Base-by-base conservation (phyloP, 1,139 yeast species). In the Kurtzmaniella quercitrusa region DNA sequence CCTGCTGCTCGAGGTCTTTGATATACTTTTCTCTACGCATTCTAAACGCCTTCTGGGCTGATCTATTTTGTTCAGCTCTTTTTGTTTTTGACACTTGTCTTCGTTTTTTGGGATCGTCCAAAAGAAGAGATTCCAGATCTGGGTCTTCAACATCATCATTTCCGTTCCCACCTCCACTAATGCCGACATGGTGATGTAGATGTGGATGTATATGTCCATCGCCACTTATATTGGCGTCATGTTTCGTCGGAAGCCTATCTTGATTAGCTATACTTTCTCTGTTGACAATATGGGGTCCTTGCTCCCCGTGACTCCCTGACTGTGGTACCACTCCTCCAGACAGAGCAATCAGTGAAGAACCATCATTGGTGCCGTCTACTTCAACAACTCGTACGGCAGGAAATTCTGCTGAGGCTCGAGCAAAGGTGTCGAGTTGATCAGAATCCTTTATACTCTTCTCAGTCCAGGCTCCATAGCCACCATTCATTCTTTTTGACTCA, bases 41-140 rank as follows among this genome's bases (percentile, higher is more conserved):
- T 58, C 96, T 75, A 65, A 88, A 89, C 10, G 95, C 95, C 53
- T 87, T 78, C 63, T 89, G 96, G 1, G 96, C 96, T 47, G 80
- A 82, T 56, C 96, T 72, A 66, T 89, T 89, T 63, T 89, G 96
- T 15, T 85, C 88, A 1, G 96, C 96, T 51, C 96, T 77, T 63
- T 86, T 87, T 37, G 94, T 80, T 48, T 72, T 75, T 12, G 83
- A 75, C 36, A 85, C 66, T 7, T 77, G 77, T 49, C 81, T 45
- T 38, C 39, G n/a, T 21, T 43, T 42, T 14, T 19, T 36, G 7
- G 15, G 25, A 14, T 36, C 25, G 3, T 36, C 25, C 21, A 19
- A 11, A 5, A 36, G 15, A 4, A 36, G 18, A 5, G 36, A 15
- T 3, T 31, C 18, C 36, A 14, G 36, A 14, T 31, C 36, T 6